phyloP scores from a whole-genome alignment of 129 eudicot genomes.

The Kitagawia praeruptora region DNA sequence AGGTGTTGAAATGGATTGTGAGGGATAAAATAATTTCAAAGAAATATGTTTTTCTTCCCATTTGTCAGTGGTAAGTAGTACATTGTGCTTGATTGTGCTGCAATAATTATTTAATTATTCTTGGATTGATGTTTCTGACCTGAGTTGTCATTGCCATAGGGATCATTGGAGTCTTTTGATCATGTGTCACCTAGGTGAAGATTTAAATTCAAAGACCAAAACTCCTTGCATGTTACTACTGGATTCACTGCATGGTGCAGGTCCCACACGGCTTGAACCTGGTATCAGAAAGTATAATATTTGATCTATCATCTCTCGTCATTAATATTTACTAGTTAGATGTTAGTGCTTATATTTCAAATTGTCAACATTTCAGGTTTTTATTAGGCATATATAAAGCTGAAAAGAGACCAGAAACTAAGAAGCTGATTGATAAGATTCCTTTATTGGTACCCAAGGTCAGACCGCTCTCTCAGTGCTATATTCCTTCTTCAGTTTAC shows the following conservation, averaged over 20 bases:
- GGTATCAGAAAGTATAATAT: slow-evolving; percentile 43
- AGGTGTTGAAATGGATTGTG: slow-evolving; percentile 54
- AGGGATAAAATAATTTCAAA: slow-evolving; percentile 46
- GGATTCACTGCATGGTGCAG: slow-evolving; percentile 53
- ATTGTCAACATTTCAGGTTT: slow-evolving; percentile 32
- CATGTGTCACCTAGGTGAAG: slow-evolving; percentile 64
- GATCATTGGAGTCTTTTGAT: slow-evolving; percentile 73
- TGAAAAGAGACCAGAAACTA: slow-evolving; percentile 33
- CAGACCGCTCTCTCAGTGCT: not conserved
- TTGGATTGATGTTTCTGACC: not conserved
- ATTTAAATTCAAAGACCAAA: slow-evolving; percentile 24
- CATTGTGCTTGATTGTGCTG: not conserved
- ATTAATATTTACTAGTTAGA: not conserved
- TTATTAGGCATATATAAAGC: slow-evolving; percentile 36
- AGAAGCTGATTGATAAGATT: slow-evolving; percentile 32
- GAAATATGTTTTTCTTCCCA: slow-evolving; percentile 64
- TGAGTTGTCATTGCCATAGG: slow-evolving; percentile 33
- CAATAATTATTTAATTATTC: not conserved
- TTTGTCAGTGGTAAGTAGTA: slow-evolving; percentile 52
- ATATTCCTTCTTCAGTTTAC: not conserved
- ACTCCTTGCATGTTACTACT: slow-evolving; percentile 69
- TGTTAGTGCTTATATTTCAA: not conserved
- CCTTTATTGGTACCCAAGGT: slow-evolving; percentile 77
- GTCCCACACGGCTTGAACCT: slow-evolving; percentile 48
- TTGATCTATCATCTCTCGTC: not conserved